phyloP scores from a whole-genome alignment of 441 rosid genomes.

The Adansonia rubrostipa region DNA sequence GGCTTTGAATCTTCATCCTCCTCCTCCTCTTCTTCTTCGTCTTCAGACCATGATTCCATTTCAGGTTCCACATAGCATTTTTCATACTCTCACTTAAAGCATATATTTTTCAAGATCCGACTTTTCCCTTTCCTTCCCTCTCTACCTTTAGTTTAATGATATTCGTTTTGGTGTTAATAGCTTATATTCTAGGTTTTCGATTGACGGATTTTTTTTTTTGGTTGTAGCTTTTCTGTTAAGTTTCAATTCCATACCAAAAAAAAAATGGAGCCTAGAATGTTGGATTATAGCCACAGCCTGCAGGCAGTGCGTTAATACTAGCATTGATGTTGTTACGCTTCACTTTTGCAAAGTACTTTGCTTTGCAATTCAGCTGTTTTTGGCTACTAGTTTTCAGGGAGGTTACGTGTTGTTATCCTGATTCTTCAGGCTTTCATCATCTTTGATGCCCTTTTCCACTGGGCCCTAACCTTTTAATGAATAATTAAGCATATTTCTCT shows the following conservation, averaged over 20 bases:
- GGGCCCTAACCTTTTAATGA: background rate
- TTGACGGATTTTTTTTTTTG: background rate
- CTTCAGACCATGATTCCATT: conserved; percentile 43
- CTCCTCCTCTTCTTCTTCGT: conserved; percentile 45
- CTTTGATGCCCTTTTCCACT: background rate
- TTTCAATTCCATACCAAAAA: conserved; percentile 1
- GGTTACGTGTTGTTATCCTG: background rate
- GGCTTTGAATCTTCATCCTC: conserved; percentile 51
- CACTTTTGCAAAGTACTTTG: background rate
- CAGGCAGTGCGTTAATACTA: background rate
- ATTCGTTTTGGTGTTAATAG: background rate
- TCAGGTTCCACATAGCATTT: conserved; percentile 44
- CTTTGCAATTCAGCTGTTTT: background rate
- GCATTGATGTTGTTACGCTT: background rate
- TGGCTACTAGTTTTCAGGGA: background rate
- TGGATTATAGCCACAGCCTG: background rate
- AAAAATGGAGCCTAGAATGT: background rate
- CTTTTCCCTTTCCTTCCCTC: background rate
- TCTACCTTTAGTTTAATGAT: background rate
- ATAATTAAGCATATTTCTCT: conserved; percentile 3
- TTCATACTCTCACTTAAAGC: background rate
- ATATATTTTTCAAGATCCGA: background rate
- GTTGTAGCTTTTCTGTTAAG: background rate
- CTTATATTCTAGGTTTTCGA: conserved; percentile 4
- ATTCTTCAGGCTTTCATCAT: conserved; percentile 1